A percentile compares a stretch with the other conserved stretches of the same genome.
Evolutionary conservation across 2,329 filamentous ascomycete species (phyloP).

Genomic region (Endocalyx cinctus): DNA sequence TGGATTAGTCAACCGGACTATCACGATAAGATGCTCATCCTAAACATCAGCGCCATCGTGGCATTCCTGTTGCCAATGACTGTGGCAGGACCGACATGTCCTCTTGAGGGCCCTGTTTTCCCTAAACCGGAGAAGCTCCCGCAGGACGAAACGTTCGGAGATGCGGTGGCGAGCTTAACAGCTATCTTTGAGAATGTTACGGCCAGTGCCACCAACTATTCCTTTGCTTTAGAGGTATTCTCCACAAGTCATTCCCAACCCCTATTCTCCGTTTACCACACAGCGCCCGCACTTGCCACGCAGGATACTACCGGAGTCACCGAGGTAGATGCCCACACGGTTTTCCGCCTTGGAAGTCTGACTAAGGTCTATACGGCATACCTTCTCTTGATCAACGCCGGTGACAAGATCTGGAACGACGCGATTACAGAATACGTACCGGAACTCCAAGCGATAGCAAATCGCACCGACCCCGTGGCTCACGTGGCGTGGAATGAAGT

Average conservation of each 20-base stretch:
- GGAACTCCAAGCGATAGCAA: conserved; percentile 19
- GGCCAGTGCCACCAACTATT: conserved; percentile 22
- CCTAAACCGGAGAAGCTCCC: conserved; percentile 19
- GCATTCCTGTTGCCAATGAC: conserved; percentile 9
- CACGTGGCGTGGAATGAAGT: conserved; percentile 26
- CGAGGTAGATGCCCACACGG: conserved; percentile 32
- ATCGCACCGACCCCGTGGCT: conserved; percentile 17
- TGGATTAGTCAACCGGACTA: too few relatives aligned
- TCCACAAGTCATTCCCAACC: conserved; percentile 26
- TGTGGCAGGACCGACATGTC: conserved; percentile 17
- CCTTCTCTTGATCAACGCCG: conserved; percentile 25
- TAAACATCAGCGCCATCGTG: conserved; percentile 3
- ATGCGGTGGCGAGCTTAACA: conserved; percentile 18
- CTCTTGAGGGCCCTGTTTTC: conserved; percentile 22
- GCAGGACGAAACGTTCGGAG: conserved; percentile 14
- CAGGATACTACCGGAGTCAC: conserved; percentile 26
- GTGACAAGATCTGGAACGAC: conserved; percentile 24
- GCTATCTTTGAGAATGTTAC: conserved; percentile 17
- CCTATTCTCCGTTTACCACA: conserved; percentile 30
- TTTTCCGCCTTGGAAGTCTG: conserved; percentile 38
- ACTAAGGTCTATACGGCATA: conserved; percentile 38
- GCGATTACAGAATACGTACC: conserved; percentile 25
- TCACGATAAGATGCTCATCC: conserved; percentile 8
- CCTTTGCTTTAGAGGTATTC: conserved; percentile 35
- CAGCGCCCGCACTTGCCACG: conserved; percentile 23